Evolutionary conservation across 352 stramenopile genomes (phyloP).

Genomic region (Phytophthora syringae): DNA sequence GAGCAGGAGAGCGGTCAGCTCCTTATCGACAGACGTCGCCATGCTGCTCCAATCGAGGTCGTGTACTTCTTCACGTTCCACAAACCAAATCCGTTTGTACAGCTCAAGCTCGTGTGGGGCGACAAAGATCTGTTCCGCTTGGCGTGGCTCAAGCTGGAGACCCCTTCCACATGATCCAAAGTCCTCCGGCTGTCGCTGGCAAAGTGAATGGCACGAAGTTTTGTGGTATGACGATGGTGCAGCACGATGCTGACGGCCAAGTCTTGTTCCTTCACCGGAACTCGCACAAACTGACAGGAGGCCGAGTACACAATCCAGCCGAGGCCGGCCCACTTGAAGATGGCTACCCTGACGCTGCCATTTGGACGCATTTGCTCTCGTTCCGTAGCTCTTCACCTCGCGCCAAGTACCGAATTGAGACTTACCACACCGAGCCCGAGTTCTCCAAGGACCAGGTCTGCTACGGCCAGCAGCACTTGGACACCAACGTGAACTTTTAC

Average conservation of each 20-base stretch:
- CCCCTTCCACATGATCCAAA: constrained; percentile 52
- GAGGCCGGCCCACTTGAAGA: too few relatives aligned
- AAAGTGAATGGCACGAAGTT: constrained; percentile 44
- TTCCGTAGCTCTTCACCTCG: constrained; percentile 51
- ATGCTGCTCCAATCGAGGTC: constrained; percentile 33
- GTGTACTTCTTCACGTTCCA: constrained; percentile 55
- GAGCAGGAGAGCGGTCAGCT: constrained; percentile 73
- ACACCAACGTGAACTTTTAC: constrained; percentile 41
- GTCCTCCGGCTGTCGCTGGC: constrained; percentile 43
- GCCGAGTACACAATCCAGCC: too few relatives aligned
- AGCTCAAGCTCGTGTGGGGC: constrained; percentile 49
- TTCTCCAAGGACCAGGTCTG: constrained; percentile 59
- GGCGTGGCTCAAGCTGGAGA: constrained; percentile 56
- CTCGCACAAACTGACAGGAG: constrained; percentile 42
- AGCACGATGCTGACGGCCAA: constrained; percentile 39
- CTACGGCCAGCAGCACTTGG: constrained; percentile 50
- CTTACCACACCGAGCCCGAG: constrained; percentile 42
- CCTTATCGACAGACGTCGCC: constrained; percentile 51
- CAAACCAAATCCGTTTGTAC: constrained; percentile 37
- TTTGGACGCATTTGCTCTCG: constrained; percentile 73
- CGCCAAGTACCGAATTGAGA: constrained; percentile 53
- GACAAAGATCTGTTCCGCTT: constrained; percentile 70
- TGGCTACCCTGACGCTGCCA: constrained; percentile 55
- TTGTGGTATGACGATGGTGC: constrained; percentile 61
- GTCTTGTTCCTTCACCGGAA: constrained; percentile 64